Conservation (phyloP, 2,329 filamentous ascomycete genomes). For the Pseudogymnoascus sp. region DNA sequence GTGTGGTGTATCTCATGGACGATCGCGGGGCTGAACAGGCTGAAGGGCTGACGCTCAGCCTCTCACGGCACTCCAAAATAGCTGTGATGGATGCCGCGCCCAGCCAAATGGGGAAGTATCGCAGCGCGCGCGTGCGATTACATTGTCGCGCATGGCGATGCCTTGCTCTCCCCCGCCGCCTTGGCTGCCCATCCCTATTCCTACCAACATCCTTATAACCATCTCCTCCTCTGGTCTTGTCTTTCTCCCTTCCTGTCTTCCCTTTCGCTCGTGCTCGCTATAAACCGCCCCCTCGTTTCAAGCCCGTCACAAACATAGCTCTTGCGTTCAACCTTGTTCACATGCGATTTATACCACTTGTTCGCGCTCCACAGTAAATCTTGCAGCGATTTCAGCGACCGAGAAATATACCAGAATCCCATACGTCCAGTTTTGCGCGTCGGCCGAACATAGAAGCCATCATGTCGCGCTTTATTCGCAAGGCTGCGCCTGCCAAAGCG, state of each 20-base stretch:
- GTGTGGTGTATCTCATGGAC: background rate
- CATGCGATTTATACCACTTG: background rate
- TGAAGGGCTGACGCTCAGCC: background rate
- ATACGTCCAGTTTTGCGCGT: background rate
- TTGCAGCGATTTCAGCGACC: background rate
- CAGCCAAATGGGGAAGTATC: slow-evolving; percentile 4
- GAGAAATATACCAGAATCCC: background rate
- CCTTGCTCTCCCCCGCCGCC: background rate
- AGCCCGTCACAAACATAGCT: background rate
- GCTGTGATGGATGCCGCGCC: background rate
- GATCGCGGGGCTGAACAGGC: background rate
- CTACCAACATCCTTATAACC: background rate
- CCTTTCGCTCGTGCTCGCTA: background rate
- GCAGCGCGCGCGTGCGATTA: background rate
- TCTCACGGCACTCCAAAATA: background rate
- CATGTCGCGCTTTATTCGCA: background rate
- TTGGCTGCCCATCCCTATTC: background rate
- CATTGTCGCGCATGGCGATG: slow-evolving; percentile 3
- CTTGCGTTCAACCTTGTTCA: background rate
- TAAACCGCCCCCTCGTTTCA: background rate
- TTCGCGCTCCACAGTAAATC: background rate
- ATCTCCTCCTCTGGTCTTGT: background rate
- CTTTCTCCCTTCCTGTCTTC: background rate
- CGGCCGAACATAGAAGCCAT: background rate
- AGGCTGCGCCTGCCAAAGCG: slow-evolving; percentile 11